Base-by-base conservation (phyloP, 1,139 yeast genomes). In the Candida sanyaensis region DNA sequence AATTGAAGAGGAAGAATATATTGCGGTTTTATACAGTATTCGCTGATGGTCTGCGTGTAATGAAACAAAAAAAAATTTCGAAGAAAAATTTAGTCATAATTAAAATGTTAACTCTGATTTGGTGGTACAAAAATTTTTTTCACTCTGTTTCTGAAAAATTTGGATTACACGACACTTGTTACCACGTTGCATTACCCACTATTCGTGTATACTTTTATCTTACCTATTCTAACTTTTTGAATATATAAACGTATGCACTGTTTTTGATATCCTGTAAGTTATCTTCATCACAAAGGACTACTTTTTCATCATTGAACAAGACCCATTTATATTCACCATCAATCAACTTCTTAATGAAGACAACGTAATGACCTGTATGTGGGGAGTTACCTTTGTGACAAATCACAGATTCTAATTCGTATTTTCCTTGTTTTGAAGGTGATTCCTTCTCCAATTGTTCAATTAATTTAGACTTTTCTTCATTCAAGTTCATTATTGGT, bases 291-390 rank as follows among this genome's bases (percentile, higher is more conserved):
- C 89, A 86, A 23, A 77, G 68, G 7, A 89, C 96, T 10, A 93
- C 96, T 65, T 91, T 92, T 61, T 93, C 99, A 63, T 93, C 99
- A 59, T 93, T 93, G 70, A 84, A 93, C 50, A 93, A 71, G 0
- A 88, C 86, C 97, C 98, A 92, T 49, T 73, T 71, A n/a, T 59
- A 68, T 41, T 66, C 66, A 1, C 69, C 73, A 5, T 74, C 74
- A 1, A 75, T 66, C 0, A 63, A 48, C 30, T 62, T 56, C 54
- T 80, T 80, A 41, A 91, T 75, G 59, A 88, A 93, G 0, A 87
- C 92, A 37, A 95, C 98, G 63, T 93, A 93, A 65, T 93, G 99
- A 0, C 99, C 99, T 0, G 97, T 90, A 53, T 93, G 97, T 1
- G 93, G 89, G 17, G 97, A 89, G 1, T 86, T 77, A 9, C 99